These are phyloP conservation scores for Pistacia vera DNA, from an alignment of 345 rosid genomes.

Conservation along the genomic window DNA sequence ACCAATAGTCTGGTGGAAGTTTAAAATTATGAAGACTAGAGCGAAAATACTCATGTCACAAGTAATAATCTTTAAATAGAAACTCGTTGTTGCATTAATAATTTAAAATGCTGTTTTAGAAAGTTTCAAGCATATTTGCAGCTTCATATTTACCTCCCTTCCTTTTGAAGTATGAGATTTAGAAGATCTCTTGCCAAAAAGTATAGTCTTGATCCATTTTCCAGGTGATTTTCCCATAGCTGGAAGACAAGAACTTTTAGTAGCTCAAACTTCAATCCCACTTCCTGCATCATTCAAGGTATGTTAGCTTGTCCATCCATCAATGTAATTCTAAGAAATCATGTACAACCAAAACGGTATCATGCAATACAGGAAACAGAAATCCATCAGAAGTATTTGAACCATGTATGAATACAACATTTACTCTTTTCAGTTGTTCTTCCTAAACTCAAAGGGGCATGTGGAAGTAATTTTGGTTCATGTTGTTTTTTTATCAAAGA, in stretches of 20 bases:
- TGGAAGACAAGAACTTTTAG: slow-evolving; percentile 21
- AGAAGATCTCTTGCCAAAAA: slow-evolving; percentile 82
- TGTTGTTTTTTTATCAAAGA: not conserved
- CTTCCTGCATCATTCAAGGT: slow-evolving; percentile 18
- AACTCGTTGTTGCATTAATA: not conserved
- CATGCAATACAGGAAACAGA: not conserved
- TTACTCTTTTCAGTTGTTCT: not conserved
- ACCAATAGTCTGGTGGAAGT: not conserved
- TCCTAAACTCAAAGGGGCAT: slow-evolving; percentile 10
- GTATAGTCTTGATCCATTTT: slow-evolving; percentile 81
- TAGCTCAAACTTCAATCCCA: slow-evolving; percentile 27
- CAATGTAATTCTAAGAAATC: not conserved
- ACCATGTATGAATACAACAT: not conserved
- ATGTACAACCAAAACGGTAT: not conserved
- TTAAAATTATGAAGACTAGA: not conserved
- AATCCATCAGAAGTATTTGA: not conserved
- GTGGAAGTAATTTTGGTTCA: not conserved
- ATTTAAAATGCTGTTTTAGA: not conserved
- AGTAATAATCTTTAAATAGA: not conserved
- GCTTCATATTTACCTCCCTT: slow-evolving; percentile 55
- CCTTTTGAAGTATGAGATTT: slow-evolving; percentile 58
- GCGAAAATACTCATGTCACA: not conserved
- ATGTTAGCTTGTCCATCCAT: slow-evolving; percentile 1
- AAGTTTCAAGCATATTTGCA: not conserved
- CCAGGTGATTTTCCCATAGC: slow-evolving; percentile 78